A percentile compares a stretch with the other conserved stretches of the same genome.
phyloP scores from a whole-genome alignment of 805 yeast genomes.

The Saturnispora diversa region DNA sequence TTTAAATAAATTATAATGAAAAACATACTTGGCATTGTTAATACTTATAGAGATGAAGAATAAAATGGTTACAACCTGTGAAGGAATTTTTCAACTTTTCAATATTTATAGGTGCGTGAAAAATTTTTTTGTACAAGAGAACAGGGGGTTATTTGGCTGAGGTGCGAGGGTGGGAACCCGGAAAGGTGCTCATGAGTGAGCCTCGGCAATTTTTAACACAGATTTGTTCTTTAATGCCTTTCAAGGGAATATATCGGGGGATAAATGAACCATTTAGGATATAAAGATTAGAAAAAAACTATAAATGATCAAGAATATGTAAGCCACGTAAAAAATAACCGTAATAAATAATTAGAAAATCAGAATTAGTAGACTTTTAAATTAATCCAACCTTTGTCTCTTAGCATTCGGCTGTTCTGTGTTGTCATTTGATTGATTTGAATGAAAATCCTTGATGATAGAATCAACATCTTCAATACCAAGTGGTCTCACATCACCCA shows the following conservation, averaged over 20 bases:
- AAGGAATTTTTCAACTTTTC: background rate
- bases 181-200: background rate
- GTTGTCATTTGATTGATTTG: slow-evolving; percentile 15
- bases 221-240: no score
- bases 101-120: background rate
- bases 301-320: no score
- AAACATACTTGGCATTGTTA: slow-evolving; percentile 12
- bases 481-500: slow-evolving; percentile 54
- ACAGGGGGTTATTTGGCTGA: background rate
- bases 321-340: background rate
- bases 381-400: slow-evolving; percentile 18
- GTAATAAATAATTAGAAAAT: background rate
- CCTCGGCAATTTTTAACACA: no score
- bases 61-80: background rate
- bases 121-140: background rate
- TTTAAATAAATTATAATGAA: background rate
- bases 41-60: slow-evolving; percentile 3
- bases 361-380: background rate
- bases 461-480: slow-evolving; percentile 56
- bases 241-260: no score
- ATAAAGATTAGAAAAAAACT: no score
- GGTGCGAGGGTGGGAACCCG: slow-evolving; percentile 4
- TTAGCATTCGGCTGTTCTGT: slow-evolving; percentile 12
- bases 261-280: no score
- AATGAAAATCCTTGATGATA: slow-evolving; percentile 47